phyloP scores from a whole-genome alignment of 1,284 basidiomycete genomes.

The Mycena citricolor region DNA sequence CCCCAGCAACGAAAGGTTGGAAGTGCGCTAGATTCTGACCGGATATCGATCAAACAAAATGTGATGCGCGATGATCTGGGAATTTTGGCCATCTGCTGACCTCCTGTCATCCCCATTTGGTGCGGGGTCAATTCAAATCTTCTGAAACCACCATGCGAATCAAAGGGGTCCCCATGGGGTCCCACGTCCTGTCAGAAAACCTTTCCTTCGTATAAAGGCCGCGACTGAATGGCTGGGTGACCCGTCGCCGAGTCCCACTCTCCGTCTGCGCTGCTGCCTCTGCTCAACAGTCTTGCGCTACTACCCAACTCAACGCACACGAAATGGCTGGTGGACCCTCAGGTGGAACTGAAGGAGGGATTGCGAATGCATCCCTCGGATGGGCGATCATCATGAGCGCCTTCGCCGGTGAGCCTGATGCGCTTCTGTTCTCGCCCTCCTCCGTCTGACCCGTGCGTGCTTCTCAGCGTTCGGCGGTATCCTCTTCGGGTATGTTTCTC shows the following conservation, averaged over 20 bases:
- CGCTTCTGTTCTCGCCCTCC: background rate
- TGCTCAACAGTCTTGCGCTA: too few species aligned
- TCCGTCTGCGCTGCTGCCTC: constrained; percentile 1
- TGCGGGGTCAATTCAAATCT: constrained; percentile 2
- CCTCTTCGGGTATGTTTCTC: constrained; percentile 54
- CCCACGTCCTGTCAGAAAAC: background rate
- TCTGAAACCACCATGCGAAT: constrained; percentile 4
- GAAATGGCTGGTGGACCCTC: constrained; percentile 23
- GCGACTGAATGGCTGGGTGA: background rate
- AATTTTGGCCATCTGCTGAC: too few species aligned
- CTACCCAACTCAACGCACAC: background rate
- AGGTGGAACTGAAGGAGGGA: constrained; percentile 14
- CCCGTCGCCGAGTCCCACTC: background rate
- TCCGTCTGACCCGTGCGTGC: background rate
- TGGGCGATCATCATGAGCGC: constrained; percentile 21
- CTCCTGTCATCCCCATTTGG: background rate
- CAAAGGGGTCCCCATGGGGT: constrained; percentile 4
- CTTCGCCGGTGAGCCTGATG: constrained; percentile 13
- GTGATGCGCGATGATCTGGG: too few species aligned
- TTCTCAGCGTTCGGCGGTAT: constrained; percentile 55
- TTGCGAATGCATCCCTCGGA: constrained; percentile 13
- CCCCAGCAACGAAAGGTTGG: too few species aligned
- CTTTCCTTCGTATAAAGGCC: too few species aligned
- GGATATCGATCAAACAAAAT: too few species aligned
- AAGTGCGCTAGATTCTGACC: too few species aligned